Evolutionary conservation across 2,329 filamentous ascomycete species (phyloP), one percentile per base, ranked within the genome.

Genomic region (Paradendryphiella salina): DNA sequence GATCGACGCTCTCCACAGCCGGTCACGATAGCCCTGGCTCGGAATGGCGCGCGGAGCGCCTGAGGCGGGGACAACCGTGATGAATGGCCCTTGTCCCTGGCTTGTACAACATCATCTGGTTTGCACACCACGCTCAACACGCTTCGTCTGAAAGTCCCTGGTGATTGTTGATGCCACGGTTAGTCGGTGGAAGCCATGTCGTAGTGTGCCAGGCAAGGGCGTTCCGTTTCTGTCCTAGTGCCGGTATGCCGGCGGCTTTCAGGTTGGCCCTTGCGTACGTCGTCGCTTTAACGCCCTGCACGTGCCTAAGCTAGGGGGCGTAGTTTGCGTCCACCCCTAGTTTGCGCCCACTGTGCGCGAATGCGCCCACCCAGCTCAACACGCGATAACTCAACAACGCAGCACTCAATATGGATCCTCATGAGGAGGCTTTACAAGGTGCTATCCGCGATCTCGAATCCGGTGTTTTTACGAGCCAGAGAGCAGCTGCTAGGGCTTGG

Each of bases 1-100:
- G 48, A 51, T 51, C 43, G 44, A 51, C 48, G 15, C 17, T 32
- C 43, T 39, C 43, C 32, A 47, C 41, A n/a, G 9, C 18, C 17
- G 26, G 43, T 45, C 43, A 31, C 37, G 32, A 23, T 14, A 6
- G 32, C 31, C 32, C 45, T 35, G 21, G 37, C 36, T 47, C 48
- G 48, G 23, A 36, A 32, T 31, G 17, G 26, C 18, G 18, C 18
- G 14, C 17, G 32, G 33, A 23, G 42, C 48, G 48, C 43, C 23
- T 46, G 18, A 31, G 10, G 26, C 26, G 43, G 43, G 33, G 43
- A 13, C n/a, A 26, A 11, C 43, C 34, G 26, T 37, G 13, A 31
- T 23, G 43, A 37, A 26, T 46, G 43, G 32, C 43, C 38, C 9
- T 20, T 33, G 11, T 17, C 8, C 29, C 33, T 33, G 29, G 8